Percentiles rank a stretch among this genome's conserved stretches.
Evolutionary conservation across 139 green algal species (phyloP).

Genomic region (Auxenochlorella pyrenoidosa): DNA sequence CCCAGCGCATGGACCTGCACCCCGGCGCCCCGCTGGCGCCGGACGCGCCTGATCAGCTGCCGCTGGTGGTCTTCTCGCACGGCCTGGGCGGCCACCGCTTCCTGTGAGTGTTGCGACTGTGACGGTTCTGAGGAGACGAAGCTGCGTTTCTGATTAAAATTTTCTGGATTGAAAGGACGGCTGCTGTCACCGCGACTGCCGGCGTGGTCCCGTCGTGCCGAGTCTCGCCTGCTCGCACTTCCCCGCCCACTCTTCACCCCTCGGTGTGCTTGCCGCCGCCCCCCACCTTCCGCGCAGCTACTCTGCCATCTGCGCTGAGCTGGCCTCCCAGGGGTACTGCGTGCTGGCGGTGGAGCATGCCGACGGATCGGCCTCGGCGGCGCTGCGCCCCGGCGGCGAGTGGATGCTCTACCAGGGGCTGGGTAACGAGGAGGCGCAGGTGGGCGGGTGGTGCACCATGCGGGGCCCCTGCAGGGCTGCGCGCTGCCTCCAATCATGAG

Average conservation of each 20-base stretch:
- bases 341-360: slow-evolving; percentile 77
- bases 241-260: no score
- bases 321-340: slow-evolving; percentile 69
- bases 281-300: slow-evolving; percentile 56
- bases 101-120: no score
- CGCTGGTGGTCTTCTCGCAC: slow-evolving; percentile 63
- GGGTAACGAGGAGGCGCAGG: slow-evolving; percentile 25
- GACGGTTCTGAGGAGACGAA: no score
- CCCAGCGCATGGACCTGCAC: slow-evolving; percentile 13
- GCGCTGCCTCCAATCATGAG: no score
- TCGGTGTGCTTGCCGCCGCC: no score
- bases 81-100: slow-evolving; percentile 64
- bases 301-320: slow-evolving; percentile 65
- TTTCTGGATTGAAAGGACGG: no score
- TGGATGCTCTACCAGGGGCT: slow-evolving; percentile 39
- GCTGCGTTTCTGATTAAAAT: no score
- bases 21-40: slow-evolving; percentile 18
- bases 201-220: no score
- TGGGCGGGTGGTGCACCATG: no score
- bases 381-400: slow-evolving; percentile 45
- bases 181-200: no score
- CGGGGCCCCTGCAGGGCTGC: no score
- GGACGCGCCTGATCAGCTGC: neutral
- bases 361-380: slow-evolving; percentile 60
- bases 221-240: no score